Conservation (phyloP, 2,329 filamentous ascomycete genomes). For the Monosporascus sp. region DNA sequence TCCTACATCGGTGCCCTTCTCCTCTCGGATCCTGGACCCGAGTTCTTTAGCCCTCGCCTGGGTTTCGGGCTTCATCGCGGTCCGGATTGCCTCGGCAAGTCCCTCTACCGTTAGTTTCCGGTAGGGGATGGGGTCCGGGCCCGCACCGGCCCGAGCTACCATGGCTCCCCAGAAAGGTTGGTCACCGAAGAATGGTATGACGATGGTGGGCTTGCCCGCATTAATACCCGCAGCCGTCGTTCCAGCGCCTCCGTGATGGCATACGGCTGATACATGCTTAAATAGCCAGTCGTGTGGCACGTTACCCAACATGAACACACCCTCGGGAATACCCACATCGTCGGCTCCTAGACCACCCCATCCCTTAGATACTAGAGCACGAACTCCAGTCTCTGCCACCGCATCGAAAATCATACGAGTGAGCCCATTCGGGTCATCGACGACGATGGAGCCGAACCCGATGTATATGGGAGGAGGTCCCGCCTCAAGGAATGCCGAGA, state of each 20-base stretch:
- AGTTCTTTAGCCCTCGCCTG: conserved; percentile 50
- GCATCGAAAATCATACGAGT: conserved; percentile 42
- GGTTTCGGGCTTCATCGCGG: conserved; percentile 56
- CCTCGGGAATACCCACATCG: conserved; percentile 50
- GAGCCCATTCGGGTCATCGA: conserved; percentile 41
- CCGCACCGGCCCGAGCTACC: conserved; percentile 66
- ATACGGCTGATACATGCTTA: conserved; percentile 70
- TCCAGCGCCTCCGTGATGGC: conserved; percentile 83
- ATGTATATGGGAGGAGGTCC: conserved; percentile 49
- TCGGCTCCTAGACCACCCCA: conserved; percentile 73
- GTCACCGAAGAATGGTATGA: conserved; percentile 84
- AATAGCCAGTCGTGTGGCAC: conserved; percentile 89
- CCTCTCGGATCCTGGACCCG: conserved; percentile 59
- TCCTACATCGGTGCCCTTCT: conserved; percentile 58
- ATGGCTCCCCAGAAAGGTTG: conserved; percentile 81
- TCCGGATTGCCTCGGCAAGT: conserved; percentile 57
- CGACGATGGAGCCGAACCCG: conserved; percentile 51
- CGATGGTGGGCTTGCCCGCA: conserved; percentile 71
- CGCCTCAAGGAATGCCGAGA: conserved; percentile 35
- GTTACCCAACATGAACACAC: conserved; percentile 79
- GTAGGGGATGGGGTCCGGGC: conserved; percentile 63
- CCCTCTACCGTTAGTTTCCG: conserved; percentile 61
- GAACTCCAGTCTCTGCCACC: conserved; percentile 43
- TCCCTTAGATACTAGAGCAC: conserved; percentile 78
- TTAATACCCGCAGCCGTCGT: conserved; percentile 85